Evolutionary conservation across 805 yeast genomes (phyloP).

Genomic region (Metschnikowia lunata): DNA sequence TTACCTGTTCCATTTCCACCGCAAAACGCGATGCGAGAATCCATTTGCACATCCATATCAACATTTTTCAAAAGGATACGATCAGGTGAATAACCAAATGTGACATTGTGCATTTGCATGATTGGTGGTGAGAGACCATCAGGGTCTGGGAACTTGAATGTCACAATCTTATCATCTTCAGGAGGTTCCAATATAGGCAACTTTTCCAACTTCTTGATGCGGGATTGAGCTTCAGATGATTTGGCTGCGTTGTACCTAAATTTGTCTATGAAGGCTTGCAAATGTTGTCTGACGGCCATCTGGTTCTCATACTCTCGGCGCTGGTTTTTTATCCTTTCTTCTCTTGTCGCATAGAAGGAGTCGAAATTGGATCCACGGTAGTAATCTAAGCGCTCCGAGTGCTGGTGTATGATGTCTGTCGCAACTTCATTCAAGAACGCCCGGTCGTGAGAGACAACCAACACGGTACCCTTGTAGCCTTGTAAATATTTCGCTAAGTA

Average conservation of each 20-base stretch:
- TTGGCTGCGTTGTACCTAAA: constrained; percentile 97
- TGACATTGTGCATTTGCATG: constrained; percentile 77
- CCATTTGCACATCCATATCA: constrained; percentile 86
- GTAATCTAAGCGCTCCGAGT: constrained; percentile 93
- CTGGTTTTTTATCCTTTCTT: constrained; percentile 91
- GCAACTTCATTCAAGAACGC: constrained; percentile 97
- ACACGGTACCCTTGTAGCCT: constrained; percentile 84
- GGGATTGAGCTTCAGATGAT: constrained; percentile 95
- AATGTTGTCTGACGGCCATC: constrained; percentile 90
- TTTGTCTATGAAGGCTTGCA: constrained; percentile 93
- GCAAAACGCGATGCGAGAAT: constrained; percentile 91
- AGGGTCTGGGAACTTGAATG: constrained; percentile 93
- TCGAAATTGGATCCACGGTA: constrained; percentile 94
- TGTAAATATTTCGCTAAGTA: constrained; percentile 87
- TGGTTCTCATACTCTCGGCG: constrained; percentile 95
- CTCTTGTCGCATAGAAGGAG: constrained; percentile 86
- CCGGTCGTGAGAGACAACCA: constrained; percentile 97
- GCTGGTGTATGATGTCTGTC: constrained; percentile 96
- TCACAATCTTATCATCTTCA: constrained; percentile 79
- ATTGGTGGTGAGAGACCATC: constrained; percentile 92
- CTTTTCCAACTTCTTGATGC: constrained; percentile 94
- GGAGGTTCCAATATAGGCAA: constrained; percentile 91
- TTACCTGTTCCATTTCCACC: constrained; percentile 99
- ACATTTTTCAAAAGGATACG: constrained; percentile 69
- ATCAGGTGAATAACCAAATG: constrained; percentile 74